Conservation (phyloP, 345 rosid genomes). For the Moricandia moricandioides region DNA sequence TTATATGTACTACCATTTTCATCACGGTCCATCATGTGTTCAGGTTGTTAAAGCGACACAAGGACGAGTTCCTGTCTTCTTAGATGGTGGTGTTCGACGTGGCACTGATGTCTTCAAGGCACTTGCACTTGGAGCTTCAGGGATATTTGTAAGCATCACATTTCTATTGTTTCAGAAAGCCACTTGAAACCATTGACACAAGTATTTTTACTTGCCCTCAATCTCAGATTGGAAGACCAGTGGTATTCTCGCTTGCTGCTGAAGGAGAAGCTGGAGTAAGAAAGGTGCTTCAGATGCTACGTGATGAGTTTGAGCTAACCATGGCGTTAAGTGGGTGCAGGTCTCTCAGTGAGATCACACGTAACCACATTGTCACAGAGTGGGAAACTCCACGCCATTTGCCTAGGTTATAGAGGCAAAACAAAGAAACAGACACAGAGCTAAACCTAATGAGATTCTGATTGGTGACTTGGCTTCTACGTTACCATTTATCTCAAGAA, state of each 20-base stretch:
- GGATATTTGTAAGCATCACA: constrained; percentile 63
- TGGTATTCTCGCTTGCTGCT: constrained; percentile 79
- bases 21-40: background rate
- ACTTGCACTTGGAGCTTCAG: constrained; percentile 83
- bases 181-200: background rate
- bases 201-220: background rate
- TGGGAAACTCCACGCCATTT: constrained; percentile 55
- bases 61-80: constrained; percentile 74
- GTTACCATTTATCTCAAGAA: background rate
- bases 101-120: constrained; percentile 94
- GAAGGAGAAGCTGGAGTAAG: constrained; percentile 75
- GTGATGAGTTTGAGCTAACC: constrained; percentile 77
- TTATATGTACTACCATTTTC: too few species aligned
- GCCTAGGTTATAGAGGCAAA: constrained; percentile 44
- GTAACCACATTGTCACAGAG: constrained; percentile 60
- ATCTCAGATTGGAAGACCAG: constrained; percentile 83
- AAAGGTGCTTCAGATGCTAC: constrained; percentile 72
- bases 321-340: constrained; percentile 84
- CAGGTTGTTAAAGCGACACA: constrained; percentile 84
- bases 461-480: constrained; percentile 8
- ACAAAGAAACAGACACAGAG: constrained; percentile 1
- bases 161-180: background rate
- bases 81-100: constrained; percentile 87
- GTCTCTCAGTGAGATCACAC: constrained; percentile 76
- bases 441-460: constrained; percentile 20